These are phyloP conservation scores for Boletellus emodensis DNA, from an alignment of 768 basidiomycete genomes.

Conservation along the genomic window DNA sequence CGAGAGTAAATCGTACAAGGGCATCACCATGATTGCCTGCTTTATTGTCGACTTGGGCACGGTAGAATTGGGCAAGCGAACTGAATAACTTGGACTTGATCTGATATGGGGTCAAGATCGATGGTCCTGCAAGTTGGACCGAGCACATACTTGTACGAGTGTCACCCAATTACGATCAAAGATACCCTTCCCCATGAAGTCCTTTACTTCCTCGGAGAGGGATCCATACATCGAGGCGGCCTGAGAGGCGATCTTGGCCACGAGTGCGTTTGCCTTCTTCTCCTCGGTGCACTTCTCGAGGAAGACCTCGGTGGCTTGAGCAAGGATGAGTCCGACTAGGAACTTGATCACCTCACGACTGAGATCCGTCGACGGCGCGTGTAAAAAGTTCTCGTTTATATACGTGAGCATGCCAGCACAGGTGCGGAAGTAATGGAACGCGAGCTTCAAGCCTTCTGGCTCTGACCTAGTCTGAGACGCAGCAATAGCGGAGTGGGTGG, in stretches of 20 bases:
- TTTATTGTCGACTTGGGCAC: conserved; percentile 71
- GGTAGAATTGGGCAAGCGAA: conserved; percentile 84
- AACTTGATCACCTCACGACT: conserved; percentile 94
- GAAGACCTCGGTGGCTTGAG: conserved; percentile 95
- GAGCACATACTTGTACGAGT: conserved; percentile 62
- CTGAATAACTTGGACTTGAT: conserved; percentile 90
- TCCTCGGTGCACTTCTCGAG: conserved; percentile 92
- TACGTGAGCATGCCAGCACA: conserved; percentile 97
- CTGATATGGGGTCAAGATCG: conserved; percentile 35
- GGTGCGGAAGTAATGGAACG: conserved; percentile 87
- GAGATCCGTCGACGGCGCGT: conserved; percentile 94
- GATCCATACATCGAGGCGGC: conserved; percentile 76
- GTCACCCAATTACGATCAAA: conserved; percentile 94
- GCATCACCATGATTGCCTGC: conserved; percentile 83
- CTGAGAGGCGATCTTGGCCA: conserved; percentile 82
- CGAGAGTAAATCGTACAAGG: conserved; percentile 71
- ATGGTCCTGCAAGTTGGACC: not conserved
- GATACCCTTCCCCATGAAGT: conserved; percentile 94
- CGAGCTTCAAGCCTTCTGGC: conserved; percentile 88
- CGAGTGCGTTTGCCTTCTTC: conserved; percentile 76
- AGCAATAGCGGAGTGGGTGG: conserved; percentile 90
- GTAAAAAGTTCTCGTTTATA: conserved; percentile 99
- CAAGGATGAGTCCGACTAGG: conserved; percentile 79
- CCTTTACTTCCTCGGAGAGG: conserved; percentile 89
- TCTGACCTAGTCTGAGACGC: conserved; percentile 79